These are phyloP conservation scores for Solanum neorickii DNA, from an alignment of 257 asterid species.

Conservation along the genomic window DNA sequence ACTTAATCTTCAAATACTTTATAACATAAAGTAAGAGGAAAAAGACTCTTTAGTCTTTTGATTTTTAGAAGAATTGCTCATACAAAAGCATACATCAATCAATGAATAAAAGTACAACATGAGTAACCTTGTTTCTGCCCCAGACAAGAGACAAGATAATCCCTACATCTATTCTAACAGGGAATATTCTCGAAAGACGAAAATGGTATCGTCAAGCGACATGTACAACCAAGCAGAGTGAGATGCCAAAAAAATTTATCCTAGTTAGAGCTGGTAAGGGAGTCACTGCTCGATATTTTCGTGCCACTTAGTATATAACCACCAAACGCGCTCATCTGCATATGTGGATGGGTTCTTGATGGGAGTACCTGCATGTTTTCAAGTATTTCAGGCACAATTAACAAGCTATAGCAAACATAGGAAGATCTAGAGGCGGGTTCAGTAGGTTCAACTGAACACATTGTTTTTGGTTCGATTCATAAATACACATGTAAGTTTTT, in stretches of 20 bases:
- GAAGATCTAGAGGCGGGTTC: neutral
- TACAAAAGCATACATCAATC: neutral
- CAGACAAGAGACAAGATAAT: neutral
- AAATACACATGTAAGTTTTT: neutral
- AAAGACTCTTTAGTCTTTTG: neutral
- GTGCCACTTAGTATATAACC: slow-evolving; percentile 80
- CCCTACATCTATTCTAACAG: neutral
- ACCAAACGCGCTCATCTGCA: slow-evolving; percentile 92
- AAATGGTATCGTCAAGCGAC: neutral
- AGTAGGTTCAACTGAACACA: neutral
- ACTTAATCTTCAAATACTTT: neutral
- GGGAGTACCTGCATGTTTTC: slow-evolving; percentile 63
- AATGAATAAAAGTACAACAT: neutral
- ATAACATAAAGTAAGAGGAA: neutral
- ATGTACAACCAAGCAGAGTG: neutral
- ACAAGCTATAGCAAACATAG: neutral
- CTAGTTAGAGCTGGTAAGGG: neutral
- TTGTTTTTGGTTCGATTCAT: neutral
- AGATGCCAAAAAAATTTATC: neutral
- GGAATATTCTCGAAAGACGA: neutral
- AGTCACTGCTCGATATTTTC: slow-evolving; percentile 24
- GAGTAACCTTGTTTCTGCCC: neutral
- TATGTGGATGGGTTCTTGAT: slow-evolving; percentile 85
- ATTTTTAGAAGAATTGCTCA: neutral
- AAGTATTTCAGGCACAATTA: neutral